phyloP scores from a whole-genome alignment of 805 yeast species.

The Candida nitratophila region DNA sequence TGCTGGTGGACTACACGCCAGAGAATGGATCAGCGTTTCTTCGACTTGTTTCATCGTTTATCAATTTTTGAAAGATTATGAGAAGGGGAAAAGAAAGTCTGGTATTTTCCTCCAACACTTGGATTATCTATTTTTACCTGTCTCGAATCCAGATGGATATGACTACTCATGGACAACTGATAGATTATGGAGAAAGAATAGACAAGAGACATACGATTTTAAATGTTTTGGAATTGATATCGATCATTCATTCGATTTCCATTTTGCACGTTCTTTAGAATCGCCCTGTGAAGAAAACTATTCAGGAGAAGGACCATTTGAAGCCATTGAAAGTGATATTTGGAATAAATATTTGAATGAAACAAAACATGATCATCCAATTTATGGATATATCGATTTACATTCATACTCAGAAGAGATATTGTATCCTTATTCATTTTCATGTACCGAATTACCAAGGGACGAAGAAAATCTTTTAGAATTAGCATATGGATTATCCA shows the following conservation, averaged over 20 bases:
- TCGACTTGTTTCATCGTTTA: slow-evolving; percentile 54
- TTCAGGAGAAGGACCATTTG: slow-evolving; percentile 69
- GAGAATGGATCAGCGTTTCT: slow-evolving; percentile 83
- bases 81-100: slow-evolving; percentile 31
- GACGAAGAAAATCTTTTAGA: slow-evolving; percentile 79
- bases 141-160: slow-evolving; percentile 88
- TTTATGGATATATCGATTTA: slow-evolving; percentile 73
- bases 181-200: slow-evolving; percentile 82
- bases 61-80: slow-evolving; percentile 41
- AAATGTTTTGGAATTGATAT: slow-evolving; percentile 79
- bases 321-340: slow-evolving; percentile 49
- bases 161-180: slow-evolving; percentile 74
- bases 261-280: slow-evolving; percentile 55
- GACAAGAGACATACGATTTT: slow-evolving; percentile 65
- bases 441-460: slow-evolving; percentile 66
- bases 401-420: slow-evolving; percentile 85
- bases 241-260: slow-evolving; percentile 75
- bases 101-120: slow-evolving; percentile 44
- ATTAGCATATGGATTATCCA: slow-evolving; percentile 72
- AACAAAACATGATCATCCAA: slow-evolving; percentile 47
- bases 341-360: slow-evolving; percentile 41
- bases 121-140: slow-evolving; percentile 75
- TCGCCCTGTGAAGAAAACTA: slow-evolving; percentile 81
- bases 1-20: slow-evolving; percentile 81
- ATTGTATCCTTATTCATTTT: slow-evolving; percentile 74